Evolutionary conservation across 83 land plant species (phyloP).

Genomic region (Isoetes engelmannii): DNA sequence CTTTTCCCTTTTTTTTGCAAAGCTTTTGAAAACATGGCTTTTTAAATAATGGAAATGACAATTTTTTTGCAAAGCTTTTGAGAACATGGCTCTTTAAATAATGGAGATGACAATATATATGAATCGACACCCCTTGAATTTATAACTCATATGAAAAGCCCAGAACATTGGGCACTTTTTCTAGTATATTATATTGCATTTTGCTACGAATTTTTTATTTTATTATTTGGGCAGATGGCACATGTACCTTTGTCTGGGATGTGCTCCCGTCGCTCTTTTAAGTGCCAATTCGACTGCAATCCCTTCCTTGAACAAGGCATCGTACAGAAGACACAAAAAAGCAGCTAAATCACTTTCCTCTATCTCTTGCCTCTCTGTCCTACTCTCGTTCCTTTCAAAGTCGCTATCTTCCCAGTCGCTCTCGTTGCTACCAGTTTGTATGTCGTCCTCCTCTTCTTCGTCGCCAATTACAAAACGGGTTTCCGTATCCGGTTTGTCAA

Average conservation of each 20-base stretch:
- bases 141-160: too few relatives aligned
- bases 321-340: slow-evolving; percentile 64
- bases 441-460: slow-evolving; percentile 44
- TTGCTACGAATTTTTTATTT: too few relatives aligned
- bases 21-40: too few relatives aligned
- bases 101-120: too few relatives aligned
- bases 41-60: too few relatives aligned
- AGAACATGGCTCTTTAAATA: too few relatives aligned
- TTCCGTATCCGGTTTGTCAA: slow-evolving; percentile 40
- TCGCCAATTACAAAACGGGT: slow-evolving; percentile 74
- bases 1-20: too few relatives aligned
- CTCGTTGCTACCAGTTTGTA: slow-evolving; percentile 38
- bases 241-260: slow-evolving; percentile 62
- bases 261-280: slow-evolving; percentile 50
- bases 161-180: too few relatives aligned
- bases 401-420: slow-evolving; percentile 99
- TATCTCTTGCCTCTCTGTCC: slow-evolving; percentile 43
- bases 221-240: slow-evolving; percentile 61
- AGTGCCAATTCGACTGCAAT: slow-evolving; percentile 67
- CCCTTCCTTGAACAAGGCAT: slow-evolving; percentile 66
- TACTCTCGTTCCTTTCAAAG: slow-evolving; percentile 44
- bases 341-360: slow-evolving; percentile 63
- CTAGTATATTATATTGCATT: too few relatives aligned
- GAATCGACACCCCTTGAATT: too few relatives aligned
- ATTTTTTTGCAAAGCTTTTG: too few relatives aligned